Conservation (phyloP, 1,284 basidiomycete species). For the Grifola frondosa region DNA sequence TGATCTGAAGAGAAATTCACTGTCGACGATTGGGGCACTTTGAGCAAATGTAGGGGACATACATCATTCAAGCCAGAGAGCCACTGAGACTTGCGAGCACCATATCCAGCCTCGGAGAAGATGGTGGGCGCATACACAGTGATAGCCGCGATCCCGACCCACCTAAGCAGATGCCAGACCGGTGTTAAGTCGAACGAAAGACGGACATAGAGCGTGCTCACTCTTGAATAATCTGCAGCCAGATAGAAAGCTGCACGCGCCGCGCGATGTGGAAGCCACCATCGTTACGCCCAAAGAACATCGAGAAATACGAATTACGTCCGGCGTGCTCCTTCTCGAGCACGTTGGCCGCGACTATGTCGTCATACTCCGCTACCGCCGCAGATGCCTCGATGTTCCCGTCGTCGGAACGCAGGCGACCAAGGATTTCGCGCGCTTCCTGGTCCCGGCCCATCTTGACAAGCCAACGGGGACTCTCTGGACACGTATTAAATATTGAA, state of each 20-base stretch:
- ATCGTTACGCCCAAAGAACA: conserved; percentile 47
- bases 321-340: conserved; percentile 43
- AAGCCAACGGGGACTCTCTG: conserved; percentile 59
- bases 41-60: conserved; percentile 10
- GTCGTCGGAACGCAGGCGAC: conserved; percentile 31
- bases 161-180: too few relatives aligned
- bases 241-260: conserved; percentile 47
- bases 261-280: conserved; percentile 46
- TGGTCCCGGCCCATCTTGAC: conserved; percentile 49
- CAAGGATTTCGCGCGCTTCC: conserved; percentile 45
- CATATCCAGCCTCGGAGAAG: conserved; percentile 47
- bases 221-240: conserved; percentile 53
- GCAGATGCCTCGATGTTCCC: conserved; percentile 27
- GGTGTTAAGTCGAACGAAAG: background rate
- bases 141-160: conserved; percentile 53
- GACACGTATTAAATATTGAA: background rate
- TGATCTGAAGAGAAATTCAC: conserved; percentile 40
- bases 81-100: conserved; percentile 45
- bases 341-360: conserved; percentile 42
- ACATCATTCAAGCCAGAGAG: conserved; percentile 48
- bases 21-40: background rate
- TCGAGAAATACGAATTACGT: conserved; percentile 45
- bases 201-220: conserved; percentile 24
- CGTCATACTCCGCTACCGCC: conserved; percentile 36
- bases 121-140: conserved; percentile 52